A percentile compares a stretch with the other conserved stretches of the same genome.
These are phyloP conservation scores for Penicillium maclennaniae DNA, from an alignment of 495 filamentous ascomycete genomes.

Conservation along the genomic window DNA sequence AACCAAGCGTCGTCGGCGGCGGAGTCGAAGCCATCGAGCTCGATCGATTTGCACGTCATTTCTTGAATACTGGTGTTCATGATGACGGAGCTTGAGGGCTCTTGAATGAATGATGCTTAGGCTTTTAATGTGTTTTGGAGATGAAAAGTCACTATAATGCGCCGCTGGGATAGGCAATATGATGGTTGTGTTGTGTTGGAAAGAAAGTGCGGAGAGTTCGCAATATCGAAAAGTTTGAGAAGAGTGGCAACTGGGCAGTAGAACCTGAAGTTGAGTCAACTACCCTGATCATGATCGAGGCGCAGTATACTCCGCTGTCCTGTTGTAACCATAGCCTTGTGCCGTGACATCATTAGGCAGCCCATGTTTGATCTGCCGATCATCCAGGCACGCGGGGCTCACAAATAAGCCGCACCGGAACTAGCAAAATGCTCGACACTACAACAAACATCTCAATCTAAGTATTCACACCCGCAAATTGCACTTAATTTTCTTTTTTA, in stretches of 20 bases:
- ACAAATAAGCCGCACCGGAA: too few species aligned
- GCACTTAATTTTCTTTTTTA: too few species aligned
- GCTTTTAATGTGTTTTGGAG: slow-evolving; percentile 1
- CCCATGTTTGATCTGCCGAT: too few species aligned
- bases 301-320: not conserved
- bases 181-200: slow-evolving; percentile 1
- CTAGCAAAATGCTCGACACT: too few species aligned
- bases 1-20: slow-evolving; percentile 4
- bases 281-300: not conserved
- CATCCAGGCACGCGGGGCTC: too few species aligned
- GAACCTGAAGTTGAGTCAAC: not conserved
- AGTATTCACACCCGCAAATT: too few species aligned
- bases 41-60: slow-evolving; percentile 3
- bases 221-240: too few species aligned
- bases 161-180: not conserved
- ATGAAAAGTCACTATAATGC: slow-evolving; percentile 1
- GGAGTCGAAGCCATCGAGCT: slow-evolving; percentile 6
- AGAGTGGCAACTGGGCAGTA: too few species aligned
- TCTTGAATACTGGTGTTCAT: slow-evolving; percentile 3
- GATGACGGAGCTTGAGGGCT: not conserved
- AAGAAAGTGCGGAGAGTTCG: not conserved
- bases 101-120: not conserved
- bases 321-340: not conserved
- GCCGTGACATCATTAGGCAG: slow-evolving; percentile 5
- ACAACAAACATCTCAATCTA: too few species aligned